phyloP scores from a whole-genome alignment of 306 rosid species.

The Dalbergia oliveri region DNA sequence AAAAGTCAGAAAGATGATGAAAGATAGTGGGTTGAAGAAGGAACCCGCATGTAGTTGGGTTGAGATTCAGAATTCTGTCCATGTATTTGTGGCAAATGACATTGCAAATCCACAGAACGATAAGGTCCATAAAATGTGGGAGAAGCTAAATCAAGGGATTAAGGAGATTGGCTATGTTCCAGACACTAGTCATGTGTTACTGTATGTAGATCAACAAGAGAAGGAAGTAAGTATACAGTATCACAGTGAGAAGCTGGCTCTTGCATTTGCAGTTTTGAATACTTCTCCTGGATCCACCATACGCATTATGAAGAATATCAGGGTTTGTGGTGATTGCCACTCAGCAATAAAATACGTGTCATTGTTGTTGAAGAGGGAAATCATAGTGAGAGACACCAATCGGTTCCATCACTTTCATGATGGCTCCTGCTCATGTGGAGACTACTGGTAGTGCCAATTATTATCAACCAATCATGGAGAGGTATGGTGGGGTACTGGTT shows the following conservation, averaged over 20 bases:
- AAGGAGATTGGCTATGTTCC: slow-evolving; percentile 65
- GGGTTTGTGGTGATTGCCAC: slow-evolving; percentile 68
- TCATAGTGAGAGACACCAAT: slow-evolving; percentile 62
- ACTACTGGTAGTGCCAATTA: slow-evolving; percentile 55
- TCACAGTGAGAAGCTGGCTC: slow-evolving; percentile 66
- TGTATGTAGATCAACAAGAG: slow-evolving; percentile 56
- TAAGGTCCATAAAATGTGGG: slow-evolving; percentile 55
- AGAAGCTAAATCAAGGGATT: slow-evolving; percentile 53
- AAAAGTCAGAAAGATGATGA: slow-evolving; percentile 56
- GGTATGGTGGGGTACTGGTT: slow-evolving; percentile 6
- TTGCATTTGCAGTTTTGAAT: slow-evolving; percentile 61
- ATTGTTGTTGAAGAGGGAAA: slow-evolving; percentile 53
- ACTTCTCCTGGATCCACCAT: slow-evolving; percentile 60
- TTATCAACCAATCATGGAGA: slow-evolving; percentile 15
- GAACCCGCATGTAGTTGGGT: slow-evolving; percentile 71
- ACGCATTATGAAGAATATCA: slow-evolving; percentile 63
- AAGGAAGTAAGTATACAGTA: slow-evolving; percentile 57
- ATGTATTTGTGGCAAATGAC: slow-evolving; percentile 55
- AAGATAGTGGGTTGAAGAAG: slow-evolving; percentile 59
- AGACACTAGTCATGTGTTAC: slow-evolving; percentile 61
- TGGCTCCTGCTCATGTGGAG: slow-evolving; percentile 59
- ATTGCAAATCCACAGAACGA: slow-evolving; percentile 57
- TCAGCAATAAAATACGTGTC: slow-evolving; percentile 59
- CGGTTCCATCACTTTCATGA: slow-evolving; percentile 59
- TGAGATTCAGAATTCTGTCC: slow-evolving; percentile 58